Base-by-base conservation (phyloP, 768 basidiomycete genomes). In the Lactifluus piperatus region DNA sequence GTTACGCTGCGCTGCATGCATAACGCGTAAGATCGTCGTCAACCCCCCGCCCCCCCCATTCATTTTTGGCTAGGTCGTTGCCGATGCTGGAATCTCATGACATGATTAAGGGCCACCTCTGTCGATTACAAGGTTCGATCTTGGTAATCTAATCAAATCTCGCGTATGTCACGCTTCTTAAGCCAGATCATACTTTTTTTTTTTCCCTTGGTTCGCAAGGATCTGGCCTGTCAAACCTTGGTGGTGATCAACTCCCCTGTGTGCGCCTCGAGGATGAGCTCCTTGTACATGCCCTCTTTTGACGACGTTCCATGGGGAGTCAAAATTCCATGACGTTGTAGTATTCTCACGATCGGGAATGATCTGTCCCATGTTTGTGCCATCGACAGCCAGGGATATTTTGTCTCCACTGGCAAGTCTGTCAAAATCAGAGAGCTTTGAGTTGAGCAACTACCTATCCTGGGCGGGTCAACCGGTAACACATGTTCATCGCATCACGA, bases 91-190 rank as follows among this genome's bases (percentile, higher is more conserved):
- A n/a, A 63, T 71, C 34, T 30, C 30, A 30, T 30, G n/a, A n/a
- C n/a, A n/a, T n/a, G n/a, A 68, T 69, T 67, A 75, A 66, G 56
- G 68, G 57, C 57, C n/a, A 67, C n/a, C 68, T 69, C n/a, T 51
- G 65, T 75, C 37, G 74, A 72, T n/a, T 11, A 76, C 73, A 11
- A 76, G 77, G 67, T 71, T 67, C 58, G 75, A 18, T 18, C 16
- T 32, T 41, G 48, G 30, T 32, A 49, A 37, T 51, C 34, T 51
- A n/a, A 24, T 51, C 30, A 14, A 54, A 39, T 44, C 71, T 39
- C n/a, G 27, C 13, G 9, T 20, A n/a, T 46, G 14, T 43, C 50
- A 44, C n/a, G 22, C 9, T 41, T 29, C 29, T 10, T 26, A 54
- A 44, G n/a, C 39, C 24, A 27, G 26, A 49, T 44, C 30, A 7